Evolutionary conservation across 1,284 basidiomycete species (phyloP).

Genomic region (Sphaerobolus stellatus): DNA sequence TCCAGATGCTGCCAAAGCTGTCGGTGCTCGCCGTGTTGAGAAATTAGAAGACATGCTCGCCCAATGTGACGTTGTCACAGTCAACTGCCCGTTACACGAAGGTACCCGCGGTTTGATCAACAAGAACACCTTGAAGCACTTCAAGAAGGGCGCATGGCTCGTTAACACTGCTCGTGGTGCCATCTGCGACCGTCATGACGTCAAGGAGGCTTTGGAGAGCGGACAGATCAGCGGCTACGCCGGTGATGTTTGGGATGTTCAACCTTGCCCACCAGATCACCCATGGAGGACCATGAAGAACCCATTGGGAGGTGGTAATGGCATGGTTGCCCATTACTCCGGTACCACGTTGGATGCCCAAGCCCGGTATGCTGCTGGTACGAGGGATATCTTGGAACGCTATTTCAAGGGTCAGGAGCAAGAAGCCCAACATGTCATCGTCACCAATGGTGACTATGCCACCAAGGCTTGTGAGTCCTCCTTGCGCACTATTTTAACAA

Average conservation of each 20-base stretch:
- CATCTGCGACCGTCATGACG: constrained; percentile 83
- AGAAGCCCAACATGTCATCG: constrained; percentile 80
- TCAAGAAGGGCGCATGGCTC: constrained; percentile 92
- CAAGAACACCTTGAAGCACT: constrained; percentile 79
- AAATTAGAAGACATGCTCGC: constrained; percentile 86
- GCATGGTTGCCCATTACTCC: constrained; percentile 85
- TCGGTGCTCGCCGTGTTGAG: constrained; percentile 76
- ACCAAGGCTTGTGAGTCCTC: constrained; percentile 31
- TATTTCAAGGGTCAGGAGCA: constrained; percentile 72
- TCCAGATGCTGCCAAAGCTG: constrained; percentile 63
- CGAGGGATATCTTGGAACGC: constrained; percentile 78
- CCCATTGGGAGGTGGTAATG: constrained; percentile 77
- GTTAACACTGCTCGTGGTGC: constrained; percentile 95
- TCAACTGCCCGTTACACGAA: constrained; percentile 93
- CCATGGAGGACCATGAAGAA: constrained; percentile 85
- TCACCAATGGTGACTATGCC: constrained; percentile 54
- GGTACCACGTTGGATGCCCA: constrained; percentile 94
- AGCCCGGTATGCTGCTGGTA: constrained; percentile 81
- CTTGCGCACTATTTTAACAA: neutral
- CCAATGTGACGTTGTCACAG: constrained; percentile 76
- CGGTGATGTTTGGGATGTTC: constrained; percentile 75
- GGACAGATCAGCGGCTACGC: constrained; percentile 73
- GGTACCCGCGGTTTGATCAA: constrained; percentile 81
- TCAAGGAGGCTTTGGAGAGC: constrained; percentile 74
- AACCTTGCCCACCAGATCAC: constrained; percentile 85